Evolutionary conservation across 257 asterid species (phyloP).

Genomic region (Nicotiana sylvestris): DNA sequence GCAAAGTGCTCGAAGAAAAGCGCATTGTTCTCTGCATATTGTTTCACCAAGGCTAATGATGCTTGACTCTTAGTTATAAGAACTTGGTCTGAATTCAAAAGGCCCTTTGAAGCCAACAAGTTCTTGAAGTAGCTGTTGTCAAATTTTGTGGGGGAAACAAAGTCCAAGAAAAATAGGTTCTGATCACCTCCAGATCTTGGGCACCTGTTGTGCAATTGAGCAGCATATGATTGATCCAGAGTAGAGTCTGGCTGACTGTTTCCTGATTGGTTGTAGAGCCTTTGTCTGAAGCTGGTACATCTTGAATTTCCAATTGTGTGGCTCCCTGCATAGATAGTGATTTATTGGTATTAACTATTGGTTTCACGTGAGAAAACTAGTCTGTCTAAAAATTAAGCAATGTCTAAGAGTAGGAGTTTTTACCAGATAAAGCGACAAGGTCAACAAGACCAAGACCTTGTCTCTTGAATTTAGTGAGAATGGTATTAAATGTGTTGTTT

Average conservation of each 20-base stretch:
- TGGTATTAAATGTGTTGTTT: slow-evolving; percentile 81
- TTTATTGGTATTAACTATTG: not conserved
- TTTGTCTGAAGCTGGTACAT: slow-evolving; percentile 77
- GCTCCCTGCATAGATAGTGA: slow-evolving; percentile 49
- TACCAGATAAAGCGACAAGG: slow-evolving; percentile 86
- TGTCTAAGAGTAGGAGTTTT: not conserved
- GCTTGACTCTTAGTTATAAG: slow-evolving; percentile 61
- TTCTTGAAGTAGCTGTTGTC: slow-evolving; percentile 79
- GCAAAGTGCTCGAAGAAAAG: slow-evolving; percentile 80
- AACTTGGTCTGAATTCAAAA: slow-evolving; percentile 69
- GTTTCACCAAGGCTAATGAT: slow-evolving; percentile 60
- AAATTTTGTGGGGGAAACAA: slow-evolving; percentile 50
- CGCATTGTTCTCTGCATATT: slow-evolving; percentile 49
- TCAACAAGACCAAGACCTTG: slow-evolving; percentile 75
- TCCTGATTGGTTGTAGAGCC: slow-evolving; percentile 83
- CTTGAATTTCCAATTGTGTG: slow-evolving; percentile 87
- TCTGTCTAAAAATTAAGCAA: too few relatives aligned
- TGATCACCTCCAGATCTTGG: slow-evolving; percentile 88
- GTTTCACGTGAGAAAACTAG: not conserved
- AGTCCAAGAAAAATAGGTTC: slow-evolving; percentile 63
- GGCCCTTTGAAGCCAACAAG: slow-evolving; percentile 64
- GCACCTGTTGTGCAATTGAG: slow-evolving; percentile 53
- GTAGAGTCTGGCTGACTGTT: slow-evolving; percentile 51
- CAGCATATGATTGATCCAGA: slow-evolving; percentile 52
- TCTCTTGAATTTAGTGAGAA: slow-evolving; percentile 72